phyloP scores from a whole-genome alignment of 345 rosid genomes.

The Pugionium cornutum region DNA sequence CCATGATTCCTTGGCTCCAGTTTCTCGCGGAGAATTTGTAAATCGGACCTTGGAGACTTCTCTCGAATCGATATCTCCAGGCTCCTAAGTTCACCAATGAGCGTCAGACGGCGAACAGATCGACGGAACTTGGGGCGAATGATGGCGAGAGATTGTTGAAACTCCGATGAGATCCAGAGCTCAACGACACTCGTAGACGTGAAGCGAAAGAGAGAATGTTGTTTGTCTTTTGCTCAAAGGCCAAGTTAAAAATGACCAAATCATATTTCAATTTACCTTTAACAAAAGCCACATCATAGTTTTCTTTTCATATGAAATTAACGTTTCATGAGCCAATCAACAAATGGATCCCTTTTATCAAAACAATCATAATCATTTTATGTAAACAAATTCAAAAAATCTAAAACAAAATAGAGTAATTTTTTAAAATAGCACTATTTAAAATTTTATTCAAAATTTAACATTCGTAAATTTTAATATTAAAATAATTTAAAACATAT shows the following conservation, averaged over 20 bases:
- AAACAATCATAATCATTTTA: no score
- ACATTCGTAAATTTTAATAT: no score
- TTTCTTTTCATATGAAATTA: no score
- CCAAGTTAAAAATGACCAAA: constrained; percentile 20
- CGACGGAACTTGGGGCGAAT: not conserved
- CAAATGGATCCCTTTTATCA: no score
- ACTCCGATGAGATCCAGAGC: constrained; percentile 36
- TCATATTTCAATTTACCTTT: not conserved
- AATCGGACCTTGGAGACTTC: constrained; percentile 7
- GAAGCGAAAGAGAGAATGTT: constrained; percentile 21
- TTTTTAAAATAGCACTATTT: no score
- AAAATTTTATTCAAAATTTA: no score
- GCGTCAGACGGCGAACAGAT: not conserved
- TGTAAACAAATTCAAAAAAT: no score
- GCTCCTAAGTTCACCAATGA: no score
- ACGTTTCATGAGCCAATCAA: no score
- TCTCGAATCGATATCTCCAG: constrained; percentile 14
- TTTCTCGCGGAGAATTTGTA: constrained; percentile 16
- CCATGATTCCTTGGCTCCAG: constrained; percentile 49
- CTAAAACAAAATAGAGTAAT: no score
- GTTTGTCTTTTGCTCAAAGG: constrained; percentile 28
- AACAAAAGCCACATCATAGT: no score
- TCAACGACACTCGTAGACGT: constrained; percentile 37
- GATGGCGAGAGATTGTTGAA: constrained; percentile 15
- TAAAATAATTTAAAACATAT: no score